These are phyloP conservation scores for Staphylotrichum longicolle DNA, from an alignment of 495 filamentous ascomycete species.

Conservation along the genomic window DNA sequence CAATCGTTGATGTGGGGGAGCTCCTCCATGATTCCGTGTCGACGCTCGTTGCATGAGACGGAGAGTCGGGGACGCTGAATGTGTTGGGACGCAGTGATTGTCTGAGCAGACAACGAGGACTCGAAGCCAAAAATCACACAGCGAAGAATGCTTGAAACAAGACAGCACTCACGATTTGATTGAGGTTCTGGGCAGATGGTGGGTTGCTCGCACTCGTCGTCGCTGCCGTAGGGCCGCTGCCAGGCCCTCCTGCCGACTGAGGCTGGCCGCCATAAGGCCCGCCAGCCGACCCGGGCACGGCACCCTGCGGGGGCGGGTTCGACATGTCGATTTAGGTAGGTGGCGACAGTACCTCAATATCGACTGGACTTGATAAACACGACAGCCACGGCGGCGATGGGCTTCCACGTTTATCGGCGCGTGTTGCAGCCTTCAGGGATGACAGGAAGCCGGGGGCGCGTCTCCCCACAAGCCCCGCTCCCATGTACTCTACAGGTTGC, in stretches of 20 bases:
- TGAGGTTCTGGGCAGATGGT: slow-evolving; percentile 81
- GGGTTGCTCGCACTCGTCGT: slow-evolving; percentile 44
- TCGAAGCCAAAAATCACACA: too few species aligned
- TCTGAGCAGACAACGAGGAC: too few species aligned
- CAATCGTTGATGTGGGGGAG: too few species aligned
- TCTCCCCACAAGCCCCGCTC: slow-evolving; percentile 1
- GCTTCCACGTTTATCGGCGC: background rate
- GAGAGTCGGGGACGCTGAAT: too few species aligned
- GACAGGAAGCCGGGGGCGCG: background rate
- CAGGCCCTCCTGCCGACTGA: slow-evolving; percentile 31
- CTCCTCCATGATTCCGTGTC: too few species aligned
- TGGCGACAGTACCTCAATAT: background rate
- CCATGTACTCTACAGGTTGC: background rate
- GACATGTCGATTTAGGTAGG: slow-evolving; percentile 20
- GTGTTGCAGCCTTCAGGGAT: background rate
- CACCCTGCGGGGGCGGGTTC: slow-evolving; percentile 20
- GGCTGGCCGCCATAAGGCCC: slow-evolving; percentile 26
- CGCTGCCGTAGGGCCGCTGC: slow-evolving; percentile 22
- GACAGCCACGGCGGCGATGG: background rate
- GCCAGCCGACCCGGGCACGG: slow-evolving; percentile 21
- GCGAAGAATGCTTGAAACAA: too few species aligned
- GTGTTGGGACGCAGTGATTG: too few species aligned
- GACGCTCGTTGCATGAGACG: too few species aligned
- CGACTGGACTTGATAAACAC: background rate
- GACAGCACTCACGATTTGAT: slow-evolving; percentile 70